A percentile compares a stretch with the other conserved stretches of the same genome.
These are phyloP conservation scores for Hygrocybe punicea DNA, from an alignment of 768 basidiomycete genomes.

Conservation along the genomic window DNA sequence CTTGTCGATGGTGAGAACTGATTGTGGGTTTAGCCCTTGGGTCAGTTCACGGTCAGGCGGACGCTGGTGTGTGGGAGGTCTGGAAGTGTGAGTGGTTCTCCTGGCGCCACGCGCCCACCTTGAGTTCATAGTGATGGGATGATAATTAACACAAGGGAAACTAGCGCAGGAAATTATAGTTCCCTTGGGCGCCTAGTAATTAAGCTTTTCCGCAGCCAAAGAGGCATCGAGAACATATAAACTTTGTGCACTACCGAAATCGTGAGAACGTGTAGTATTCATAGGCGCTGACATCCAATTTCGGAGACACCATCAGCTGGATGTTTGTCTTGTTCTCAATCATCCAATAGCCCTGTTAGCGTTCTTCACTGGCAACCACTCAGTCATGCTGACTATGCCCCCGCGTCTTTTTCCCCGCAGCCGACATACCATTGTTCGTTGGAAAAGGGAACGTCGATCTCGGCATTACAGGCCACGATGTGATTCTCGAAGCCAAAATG, in stretches of 20 bases:
- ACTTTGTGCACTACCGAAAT: no score
- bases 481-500: slow-evolving; percentile 89
- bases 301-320: slow-evolving; percentile 78
- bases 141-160: no score
- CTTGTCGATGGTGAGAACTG: slow-evolving; percentile 28
- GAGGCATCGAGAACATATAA: slow-evolving; percentile 8
- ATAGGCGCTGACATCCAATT: slow-evolving; percentile 95
- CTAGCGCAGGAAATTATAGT: no score
- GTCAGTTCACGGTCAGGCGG: slow-evolving; percentile 37
- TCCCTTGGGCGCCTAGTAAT: no score
- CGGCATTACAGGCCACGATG: slow-evolving; percentile 97
- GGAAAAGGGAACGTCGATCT: slow-evolving; percentile 96
- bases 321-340: slow-evolving; percentile 91
- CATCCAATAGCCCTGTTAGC: slow-evolving; percentile 90
- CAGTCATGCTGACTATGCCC: not conserved
- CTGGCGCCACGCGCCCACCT: no score
- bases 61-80: not conserved
- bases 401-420: slow-evolving; percentile 94
- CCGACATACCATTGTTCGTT: slow-evolving; percentile 97
- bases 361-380: not conserved
- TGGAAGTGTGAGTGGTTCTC: no score
- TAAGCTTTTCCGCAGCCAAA: not conserved
- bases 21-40: slow-evolving; percentile 32
- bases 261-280: no score
- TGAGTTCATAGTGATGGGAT: no score